Evolutionary conservation across 805 yeast species (phyloP).

Genomic region (Candida ulmi): DNA sequence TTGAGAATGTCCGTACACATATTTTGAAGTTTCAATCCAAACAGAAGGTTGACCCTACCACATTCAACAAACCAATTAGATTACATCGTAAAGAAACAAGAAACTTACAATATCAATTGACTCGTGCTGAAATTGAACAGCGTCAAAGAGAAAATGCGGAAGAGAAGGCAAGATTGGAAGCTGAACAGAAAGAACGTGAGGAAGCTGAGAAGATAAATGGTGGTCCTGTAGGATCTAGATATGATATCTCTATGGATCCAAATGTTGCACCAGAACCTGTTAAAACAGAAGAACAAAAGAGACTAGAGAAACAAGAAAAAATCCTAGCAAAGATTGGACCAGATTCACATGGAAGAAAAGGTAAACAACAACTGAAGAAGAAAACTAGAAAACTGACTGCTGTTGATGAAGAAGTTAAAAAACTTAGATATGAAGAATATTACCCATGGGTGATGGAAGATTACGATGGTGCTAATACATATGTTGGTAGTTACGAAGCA

Average conservation of each 20-base stretch:
- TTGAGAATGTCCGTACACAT: constrained; percentile 71
- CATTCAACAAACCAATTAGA: constrained; percentile 75
- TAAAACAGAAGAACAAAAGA: constrained; percentile 32
- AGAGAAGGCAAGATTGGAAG: constrained; percentile 26
- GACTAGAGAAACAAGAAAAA: constrained; percentile 26
- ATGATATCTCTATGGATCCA: constrained; percentile 15
- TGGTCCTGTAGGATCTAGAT: constrained; percentile 5
- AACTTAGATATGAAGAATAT: constrained; percentile 88
- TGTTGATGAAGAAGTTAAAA: constrained; percentile 77
- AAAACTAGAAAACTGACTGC: constrained; percentile 81
- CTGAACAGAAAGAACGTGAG: constrained; percentile 28
- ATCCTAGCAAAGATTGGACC: constrained; percentile 74
- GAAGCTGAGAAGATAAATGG: constrained; percentile 12
- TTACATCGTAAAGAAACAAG: constrained; percentile 92
- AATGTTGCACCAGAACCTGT: constrained; percentile 26
- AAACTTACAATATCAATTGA: constrained; percentile 79
- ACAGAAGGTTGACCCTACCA: constrained; percentile 65
- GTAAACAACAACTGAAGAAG: constrained; percentile 54
- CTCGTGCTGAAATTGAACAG: constrained; percentile 68
- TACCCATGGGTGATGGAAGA: constrained; percentile 99
- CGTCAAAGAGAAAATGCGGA: constrained; percentile 44
- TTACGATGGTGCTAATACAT: constrained; percentile 88
- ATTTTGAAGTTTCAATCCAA: constrained; percentile 75
- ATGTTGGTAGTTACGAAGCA: constrained; percentile 96
- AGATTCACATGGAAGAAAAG: constrained; percentile 81